Conservation (phyloP, 1,284 basidiomycete genomes). For the Rugiboletus extremiorientalis region DNA sequence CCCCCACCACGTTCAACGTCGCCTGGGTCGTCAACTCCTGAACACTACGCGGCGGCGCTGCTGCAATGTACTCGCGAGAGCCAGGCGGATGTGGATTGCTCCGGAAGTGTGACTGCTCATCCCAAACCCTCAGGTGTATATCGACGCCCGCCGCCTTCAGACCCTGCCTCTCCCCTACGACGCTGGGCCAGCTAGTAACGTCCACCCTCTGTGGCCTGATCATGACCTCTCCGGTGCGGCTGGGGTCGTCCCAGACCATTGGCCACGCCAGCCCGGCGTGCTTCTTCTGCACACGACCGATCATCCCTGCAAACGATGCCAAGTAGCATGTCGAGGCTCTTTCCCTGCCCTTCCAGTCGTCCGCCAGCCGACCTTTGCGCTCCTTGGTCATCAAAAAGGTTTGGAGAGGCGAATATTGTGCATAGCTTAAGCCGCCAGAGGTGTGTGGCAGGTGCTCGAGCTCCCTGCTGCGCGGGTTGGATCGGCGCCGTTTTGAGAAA, state of each 20-base stretch:
- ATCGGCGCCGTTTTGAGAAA: constrained; percentile 33
- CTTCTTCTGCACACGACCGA: constrained; percentile 25
- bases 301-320: constrained; percentile 36
- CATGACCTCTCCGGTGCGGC: constrained; percentile 28
- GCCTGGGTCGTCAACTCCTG: constrained; percentile 21
- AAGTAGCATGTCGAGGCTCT: constrained; percentile 18
- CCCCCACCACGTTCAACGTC: constrained; percentile 5
- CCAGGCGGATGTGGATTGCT: constrained; percentile 39
- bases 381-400: constrained; percentile 49
- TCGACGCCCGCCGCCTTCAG: constrained; percentile 37
- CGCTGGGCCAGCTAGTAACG: constrained; percentile 33
- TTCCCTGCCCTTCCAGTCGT: constrained; percentile 19
- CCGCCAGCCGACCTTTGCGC: constrained; percentile 59
- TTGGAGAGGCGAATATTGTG: constrained; percentile 52
- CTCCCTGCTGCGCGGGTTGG: constrained; percentile 34
- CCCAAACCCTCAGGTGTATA: constrained; percentile 31
- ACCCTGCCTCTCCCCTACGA: constrained; percentile 41
- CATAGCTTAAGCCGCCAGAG: constrained; percentile 61
- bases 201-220: constrained; percentile 27
- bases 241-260: constrained; percentile 33
- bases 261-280: constrained; percentile 18
- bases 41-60: constrained; percentile 28
- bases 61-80: constrained; percentile 37
- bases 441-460: constrained; percentile 68
- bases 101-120: constrained; percentile 23